phyloP scores from a whole-genome alignment of 148 eudicot species.

The Rhododendron williamsianum region DNA sequence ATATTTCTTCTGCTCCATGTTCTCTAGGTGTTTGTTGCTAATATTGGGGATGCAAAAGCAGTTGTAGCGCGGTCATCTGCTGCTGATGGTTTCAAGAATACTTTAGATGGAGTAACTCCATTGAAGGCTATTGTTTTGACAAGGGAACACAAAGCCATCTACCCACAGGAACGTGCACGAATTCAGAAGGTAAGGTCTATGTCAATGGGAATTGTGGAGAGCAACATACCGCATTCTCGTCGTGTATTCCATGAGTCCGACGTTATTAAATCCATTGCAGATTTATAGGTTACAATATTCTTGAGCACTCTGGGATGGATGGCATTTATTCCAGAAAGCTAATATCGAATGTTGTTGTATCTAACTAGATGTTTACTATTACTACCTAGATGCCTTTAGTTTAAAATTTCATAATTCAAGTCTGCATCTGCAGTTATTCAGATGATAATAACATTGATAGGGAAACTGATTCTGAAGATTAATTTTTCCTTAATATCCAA shows the following conservation, averaged over 20 bases:
- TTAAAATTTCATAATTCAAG: not conserved
- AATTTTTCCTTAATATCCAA: not conserved
- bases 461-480: not conserved
- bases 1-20: constrained; percentile 5
- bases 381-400: not conserved
- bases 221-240: not conserved
- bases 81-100: constrained; percentile 30
- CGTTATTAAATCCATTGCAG: not conserved
- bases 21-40: constrained; percentile 74
- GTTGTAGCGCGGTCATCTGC: constrained; percentile 60
- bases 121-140: constrained; percentile 84
- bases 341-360: not conserved
- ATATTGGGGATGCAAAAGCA: constrained; percentile 94
- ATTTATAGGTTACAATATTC: not conserved
- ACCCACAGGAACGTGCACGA: constrained; percentile 77
- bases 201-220: not conserved
- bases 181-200: constrained; percentile 58
- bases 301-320: not conserved
- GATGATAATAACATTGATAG: not conserved
- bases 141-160: constrained; percentile 89
- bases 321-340: not conserved
- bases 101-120: constrained; percentile 23
- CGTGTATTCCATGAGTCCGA: not conserved
- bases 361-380: not conserved
- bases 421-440: not conserved